Conservation (phyloP, 441 rosid species). For the Oxalis stricta region DNA sequence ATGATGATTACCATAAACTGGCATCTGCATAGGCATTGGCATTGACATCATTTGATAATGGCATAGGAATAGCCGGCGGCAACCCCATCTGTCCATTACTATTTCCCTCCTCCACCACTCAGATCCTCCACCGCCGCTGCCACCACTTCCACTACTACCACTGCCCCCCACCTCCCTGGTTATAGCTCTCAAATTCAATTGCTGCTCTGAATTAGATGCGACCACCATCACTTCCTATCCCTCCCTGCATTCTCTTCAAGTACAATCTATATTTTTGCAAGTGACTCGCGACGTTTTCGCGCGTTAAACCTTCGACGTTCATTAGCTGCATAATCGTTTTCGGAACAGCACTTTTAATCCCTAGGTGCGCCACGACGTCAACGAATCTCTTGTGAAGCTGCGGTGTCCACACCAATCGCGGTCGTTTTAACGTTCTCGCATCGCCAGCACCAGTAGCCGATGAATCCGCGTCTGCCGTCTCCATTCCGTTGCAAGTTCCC, state of each 20-base stretch:
- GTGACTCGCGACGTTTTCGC: slow-evolving; percentile 95
- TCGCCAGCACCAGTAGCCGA: slow-evolving; percentile 36
- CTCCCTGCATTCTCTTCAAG: slow-evolving; percentile 88
- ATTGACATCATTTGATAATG: no score
- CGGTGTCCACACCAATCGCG: slow-evolving; percentile 95
- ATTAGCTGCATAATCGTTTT: slow-evolving; percentile 97
- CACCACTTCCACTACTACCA: background rate
- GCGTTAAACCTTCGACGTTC: slow-evolving; percentile 92
- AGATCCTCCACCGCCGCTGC: no score
- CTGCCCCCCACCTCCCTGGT: no score
- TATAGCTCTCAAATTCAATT: slow-evolving; percentile 40
- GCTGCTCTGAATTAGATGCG: slow-evolving; percentile 63
- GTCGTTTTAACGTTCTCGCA: slow-evolving; percentile 52
- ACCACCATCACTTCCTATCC: slow-evolving; percentile 51
- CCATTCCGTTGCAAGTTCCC: no score
- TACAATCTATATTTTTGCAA: slow-evolving; percentile 86
- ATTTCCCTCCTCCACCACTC: no score
- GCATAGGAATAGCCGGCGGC: no score
- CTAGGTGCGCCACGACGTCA: slow-evolving; percentile 79
- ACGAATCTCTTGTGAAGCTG: slow-evolving; percentile 95
- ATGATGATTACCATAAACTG: slow-evolving; percentile 43
- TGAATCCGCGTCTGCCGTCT: slow-evolving; percentile 30
- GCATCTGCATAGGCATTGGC: slow-evolving; percentile 18
- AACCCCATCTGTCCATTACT: no score
- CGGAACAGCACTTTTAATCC: slow-evolving; percentile 90